Conservation (phyloP, 371 early-diverging fungal genomes). For the Mortierella sp. region DNA sequence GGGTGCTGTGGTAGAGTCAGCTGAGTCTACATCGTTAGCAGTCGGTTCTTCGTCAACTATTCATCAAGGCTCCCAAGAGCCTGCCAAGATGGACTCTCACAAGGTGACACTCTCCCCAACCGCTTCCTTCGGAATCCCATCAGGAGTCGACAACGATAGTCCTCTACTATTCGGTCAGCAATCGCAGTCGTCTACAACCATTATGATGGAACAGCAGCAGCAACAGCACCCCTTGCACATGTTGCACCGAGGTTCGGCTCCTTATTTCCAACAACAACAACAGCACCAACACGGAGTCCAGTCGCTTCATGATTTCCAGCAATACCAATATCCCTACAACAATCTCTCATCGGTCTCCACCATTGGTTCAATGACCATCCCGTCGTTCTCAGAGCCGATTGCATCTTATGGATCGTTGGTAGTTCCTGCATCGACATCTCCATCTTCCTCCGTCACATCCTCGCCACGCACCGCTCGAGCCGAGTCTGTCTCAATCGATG, state of each 20-base stretch:
- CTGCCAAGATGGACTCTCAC: no score
- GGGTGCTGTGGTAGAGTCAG: no score
- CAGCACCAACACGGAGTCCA: constrained; percentile 7
- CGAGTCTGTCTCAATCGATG: neutral
- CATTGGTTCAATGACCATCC: constrained; percentile 29
- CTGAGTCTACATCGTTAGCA: no score
- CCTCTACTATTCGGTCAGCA: neutral
- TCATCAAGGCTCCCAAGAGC: no score
- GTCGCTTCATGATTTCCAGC: constrained; percentile 8
- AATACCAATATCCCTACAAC: constrained; percentile 4
- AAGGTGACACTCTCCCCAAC: constrained; percentile 10
- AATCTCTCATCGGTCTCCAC: constrained; percentile 4
- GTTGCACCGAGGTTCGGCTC: neutral
- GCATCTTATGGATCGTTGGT: constrained; percentile 38
- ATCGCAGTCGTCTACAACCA: neutral
- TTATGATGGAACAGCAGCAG: neutral
- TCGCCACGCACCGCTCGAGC: constrained; percentile 27
- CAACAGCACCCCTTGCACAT: neutral
- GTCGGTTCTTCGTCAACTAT: neutral
- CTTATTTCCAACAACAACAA: constrained; percentile 12
- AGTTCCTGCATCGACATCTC: constrained; percentile 46
- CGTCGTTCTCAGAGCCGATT: constrained; percentile 11
- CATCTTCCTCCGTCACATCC: constrained; percentile 27
- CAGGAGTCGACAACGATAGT: constrained; percentile 7
- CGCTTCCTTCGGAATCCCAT: constrained; percentile 25